Conservation (phyloP, 352 stramenopile species). For the Phytophthora agathidicida region DNA sequence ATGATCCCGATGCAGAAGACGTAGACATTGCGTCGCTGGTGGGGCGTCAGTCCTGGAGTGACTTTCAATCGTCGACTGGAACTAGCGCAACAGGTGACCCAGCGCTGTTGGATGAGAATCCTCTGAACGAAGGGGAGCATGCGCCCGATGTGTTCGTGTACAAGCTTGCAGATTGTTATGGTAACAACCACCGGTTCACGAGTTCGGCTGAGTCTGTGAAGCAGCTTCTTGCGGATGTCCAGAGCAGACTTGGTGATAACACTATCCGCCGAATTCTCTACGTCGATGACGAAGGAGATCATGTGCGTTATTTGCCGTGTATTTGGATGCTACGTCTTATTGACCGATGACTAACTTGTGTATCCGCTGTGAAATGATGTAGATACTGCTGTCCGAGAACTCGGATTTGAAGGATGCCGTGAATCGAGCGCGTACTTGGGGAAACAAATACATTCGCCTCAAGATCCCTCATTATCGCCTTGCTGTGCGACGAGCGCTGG, state of each 20-base stretch:
- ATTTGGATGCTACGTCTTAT: neutral
- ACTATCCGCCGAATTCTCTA: slow-evolving; percentile 83
- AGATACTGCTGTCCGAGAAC: slow-evolving; percentile 83
- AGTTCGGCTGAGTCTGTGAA: slow-evolving; percentile 79
- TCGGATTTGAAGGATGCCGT: slow-evolving; percentile 85
- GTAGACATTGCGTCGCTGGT: slow-evolving; percentile 41
- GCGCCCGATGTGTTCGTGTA: slow-evolving; percentile 74
- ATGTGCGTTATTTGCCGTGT: slow-evolving; percentile 45
- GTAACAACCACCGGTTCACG: slow-evolving; percentile 86
- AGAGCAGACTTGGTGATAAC: slow-evolving; percentile 74
- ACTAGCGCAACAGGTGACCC: slow-evolving; percentile 35
- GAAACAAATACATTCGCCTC: slow-evolving; percentile 86
- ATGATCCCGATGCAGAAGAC: slow-evolving; percentile 32
- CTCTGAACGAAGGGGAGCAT: slow-evolving; percentile 34
- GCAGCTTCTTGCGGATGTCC: slow-evolving; percentile 72
- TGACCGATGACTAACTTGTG: slow-evolving; percentile 1
- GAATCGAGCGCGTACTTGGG: slow-evolving; percentile 73
- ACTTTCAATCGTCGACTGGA: slow-evolving; percentile 47
- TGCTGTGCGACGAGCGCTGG: slow-evolving; percentile 46
- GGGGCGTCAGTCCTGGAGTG: slow-evolving; percentile 48
- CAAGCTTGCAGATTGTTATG: slow-evolving; percentile 84
- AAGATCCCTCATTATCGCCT: slow-evolving; percentile 64
- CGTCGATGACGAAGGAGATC: slow-evolving; percentile 84
- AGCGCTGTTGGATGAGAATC: slow-evolving; percentile 31
- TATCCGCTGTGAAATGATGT: slow-evolving; percentile 7